phyloP scores from a whole-genome alignment of 2,329 filamentous ascomycete species.

The Penicillium sp. region DNA sequence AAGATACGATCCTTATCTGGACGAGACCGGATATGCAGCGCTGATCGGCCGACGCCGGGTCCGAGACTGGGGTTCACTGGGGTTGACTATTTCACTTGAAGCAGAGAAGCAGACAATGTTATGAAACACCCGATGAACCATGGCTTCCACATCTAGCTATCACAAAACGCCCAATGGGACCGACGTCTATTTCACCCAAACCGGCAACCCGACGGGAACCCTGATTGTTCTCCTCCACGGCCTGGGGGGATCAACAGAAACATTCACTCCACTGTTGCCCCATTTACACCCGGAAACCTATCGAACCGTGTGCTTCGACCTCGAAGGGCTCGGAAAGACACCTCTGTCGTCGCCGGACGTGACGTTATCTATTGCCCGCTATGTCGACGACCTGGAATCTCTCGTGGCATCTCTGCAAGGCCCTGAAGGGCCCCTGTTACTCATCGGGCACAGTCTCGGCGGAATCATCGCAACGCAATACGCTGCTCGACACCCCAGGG shows the following conservation, averaged over 20 bases:
- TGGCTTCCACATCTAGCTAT: background rate
- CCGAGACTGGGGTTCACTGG: too few relatives aligned
- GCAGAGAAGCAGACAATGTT: background rate
- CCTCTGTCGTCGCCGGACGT: background rate
- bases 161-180: conserved; percentile 5
- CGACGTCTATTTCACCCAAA: conserved; percentile 1
- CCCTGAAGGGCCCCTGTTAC: background rate
- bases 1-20: too few relatives aligned
- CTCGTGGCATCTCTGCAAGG: conserved; percentile 8
- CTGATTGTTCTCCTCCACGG: conserved; percentile 3
- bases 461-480: conserved; percentile 10
- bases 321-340: conserved; percentile 6
- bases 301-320: conserved; percentile 1
- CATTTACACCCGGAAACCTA: background rate
- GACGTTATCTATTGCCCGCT: background rate
- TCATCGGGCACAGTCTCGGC: conserved; percentile 7
- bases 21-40: too few relatives aligned
- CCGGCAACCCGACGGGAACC: background rate
- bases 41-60: too few relatives aligned
- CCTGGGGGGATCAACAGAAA: conserved; percentile 1
- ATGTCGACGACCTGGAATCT: conserved; percentile 10
- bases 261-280: conserved; percentile 4
- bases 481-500: background rate
- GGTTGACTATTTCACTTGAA: background rate
- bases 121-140: background rate